phyloP scores from a whole-genome alignment of 768 basidiomycete genomes.

The Termitomyces sp. region DNA sequence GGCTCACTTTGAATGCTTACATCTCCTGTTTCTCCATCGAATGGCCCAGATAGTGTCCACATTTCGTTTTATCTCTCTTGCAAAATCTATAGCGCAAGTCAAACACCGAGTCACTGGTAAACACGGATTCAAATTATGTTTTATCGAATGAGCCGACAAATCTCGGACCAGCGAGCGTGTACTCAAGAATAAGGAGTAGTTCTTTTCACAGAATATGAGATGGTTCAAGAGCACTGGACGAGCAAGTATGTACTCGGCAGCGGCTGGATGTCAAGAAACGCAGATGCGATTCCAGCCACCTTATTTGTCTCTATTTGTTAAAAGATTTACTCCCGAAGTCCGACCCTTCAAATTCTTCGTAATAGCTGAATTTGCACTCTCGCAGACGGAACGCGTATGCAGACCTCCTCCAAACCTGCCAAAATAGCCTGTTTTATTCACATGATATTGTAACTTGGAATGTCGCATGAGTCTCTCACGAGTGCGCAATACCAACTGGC shows the following conservation, averaged over 20 bases:
- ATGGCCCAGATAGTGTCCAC: constrained; percentile 54
- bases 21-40: constrained; percentile 39
- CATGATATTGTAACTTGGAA: background rate
- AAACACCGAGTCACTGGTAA: background rate
- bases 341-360: too few relatives aligned
- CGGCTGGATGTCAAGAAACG: too few relatives aligned
- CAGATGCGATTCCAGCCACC: too few relatives aligned
- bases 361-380: too few relatives aligned
- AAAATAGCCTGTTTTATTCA: background rate
- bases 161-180: background rate
- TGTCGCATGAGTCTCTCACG: background rate
- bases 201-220: too few relatives aligned
- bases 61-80: constrained; percentile 21
- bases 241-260: too few relatives aligned
- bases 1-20: constrained; percentile 33
- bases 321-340: too few relatives aligned
- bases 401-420: background rate
- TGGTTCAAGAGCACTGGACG: background rate
- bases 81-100: background rate
- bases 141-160: background rate
- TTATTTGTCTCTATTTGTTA: too few relatives aligned
- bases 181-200: background rate
- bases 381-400: too few relatives aligned
- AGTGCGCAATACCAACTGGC: background rate
- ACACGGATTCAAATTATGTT: background rate